These are phyloP conservation scores for Penicillium coffeae DNA, from an alignment of 495 filamentous ascomycete species.

Conservation along the genomic window DNA sequence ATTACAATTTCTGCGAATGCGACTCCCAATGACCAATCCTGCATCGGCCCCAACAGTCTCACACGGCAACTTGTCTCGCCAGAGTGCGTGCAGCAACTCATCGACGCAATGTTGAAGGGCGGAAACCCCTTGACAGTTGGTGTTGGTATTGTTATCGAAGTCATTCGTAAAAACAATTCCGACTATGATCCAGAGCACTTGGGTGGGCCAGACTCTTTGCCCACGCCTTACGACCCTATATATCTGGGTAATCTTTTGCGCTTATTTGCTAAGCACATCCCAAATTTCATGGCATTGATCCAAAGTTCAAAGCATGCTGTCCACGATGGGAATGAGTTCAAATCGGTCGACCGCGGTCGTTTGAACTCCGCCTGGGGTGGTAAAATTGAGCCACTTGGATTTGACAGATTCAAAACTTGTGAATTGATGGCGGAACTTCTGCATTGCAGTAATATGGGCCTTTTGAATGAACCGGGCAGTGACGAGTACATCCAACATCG, in stretches of 20 bases:
- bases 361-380: slow-evolving; percentile 83
- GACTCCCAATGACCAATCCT: slow-evolving; percentile 93
- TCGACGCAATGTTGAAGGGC: slow-evolving; percentile 86
- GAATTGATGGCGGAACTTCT: slow-evolving; percentile 97
- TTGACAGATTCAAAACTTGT: slow-evolving; percentile 98
- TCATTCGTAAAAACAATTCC: slow-evolving; percentile 98
- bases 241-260: slow-evolving; percentile 93
- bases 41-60: slow-evolving; percentile 95
- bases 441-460: slow-evolving; percentile 98
- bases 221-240: slow-evolving; percentile 87
- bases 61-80: slow-evolving; percentile 94
- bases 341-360: slow-evolving; percentile 56
- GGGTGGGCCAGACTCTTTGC: slow-evolving; percentile 67
- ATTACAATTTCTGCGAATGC: slow-evolving; percentile 99
- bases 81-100: slow-evolving; percentile 73
- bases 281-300: slow-evolving; percentile 90
- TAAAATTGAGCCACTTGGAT: slow-evolving; percentile 91
- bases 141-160: slow-evolving; percentile 96
- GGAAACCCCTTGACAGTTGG: slow-evolving; percentile 95
- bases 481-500: slow-evolving; percentile 80
- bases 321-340: slow-evolving; percentile 55
- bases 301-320: slow-evolving; percentile 60
- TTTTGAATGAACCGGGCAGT: slow-evolving; percentile 89
- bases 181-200: slow-evolving; percentile 94
- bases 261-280: slow-evolving; percentile 85